Base-by-base conservation (phyloP, 306 rosid genomes). In the Dalbergia oliveri region DNA sequence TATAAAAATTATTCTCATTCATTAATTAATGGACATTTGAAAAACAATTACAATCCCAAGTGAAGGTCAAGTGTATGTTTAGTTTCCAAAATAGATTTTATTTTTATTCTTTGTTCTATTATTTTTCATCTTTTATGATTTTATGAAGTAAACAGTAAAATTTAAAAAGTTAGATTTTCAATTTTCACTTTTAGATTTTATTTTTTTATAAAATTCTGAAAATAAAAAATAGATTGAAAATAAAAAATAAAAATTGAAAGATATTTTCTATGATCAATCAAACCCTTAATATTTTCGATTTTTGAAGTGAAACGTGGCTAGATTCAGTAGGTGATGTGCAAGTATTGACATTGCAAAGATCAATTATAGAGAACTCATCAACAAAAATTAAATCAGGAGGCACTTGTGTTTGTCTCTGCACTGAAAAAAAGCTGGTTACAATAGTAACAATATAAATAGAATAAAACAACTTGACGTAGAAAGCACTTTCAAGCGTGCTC, bases 401-500 rank as follows among this genome's bases (percentile, higher is more conserved):
- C 74, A 53, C 53, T 81, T 66, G 45, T 49, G 35, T 68, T 49
- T 75, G 72, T 44, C 19, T 44, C 2, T 34, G 18, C 15, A 16
- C 44, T 0, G 59, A 53, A 44, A 15, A 33, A 65, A 66, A 47
- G 60, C 59, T 19, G 63, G 26, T 65, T 67, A 56, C 21, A 68
- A 74, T 7, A 6, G 26, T 51, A 26, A 58, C 49, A 26, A 4
- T 1, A 66, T 65, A 35, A 49, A 66, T 69, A 19, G 10, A 78
- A 68, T 60, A 61, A 62, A 53, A 66, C 34, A 10, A 57, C 53
- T 76, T 65, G 76, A 65, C 37, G 31, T 49, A 53, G 23, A 71
- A n/a, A 66, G 77, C 80, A 81, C 69, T 62, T 81, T 81, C 63
- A 59, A 76, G 76, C 76, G 58, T 56, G 68, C 79, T 77, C 70